Evolutionary conservation across 1,284 basidiomycete species (phyloP), one percentile per base, ranked within the genome.

Genomic region (Microbotryum lychnidis-dioicae): DNA sequence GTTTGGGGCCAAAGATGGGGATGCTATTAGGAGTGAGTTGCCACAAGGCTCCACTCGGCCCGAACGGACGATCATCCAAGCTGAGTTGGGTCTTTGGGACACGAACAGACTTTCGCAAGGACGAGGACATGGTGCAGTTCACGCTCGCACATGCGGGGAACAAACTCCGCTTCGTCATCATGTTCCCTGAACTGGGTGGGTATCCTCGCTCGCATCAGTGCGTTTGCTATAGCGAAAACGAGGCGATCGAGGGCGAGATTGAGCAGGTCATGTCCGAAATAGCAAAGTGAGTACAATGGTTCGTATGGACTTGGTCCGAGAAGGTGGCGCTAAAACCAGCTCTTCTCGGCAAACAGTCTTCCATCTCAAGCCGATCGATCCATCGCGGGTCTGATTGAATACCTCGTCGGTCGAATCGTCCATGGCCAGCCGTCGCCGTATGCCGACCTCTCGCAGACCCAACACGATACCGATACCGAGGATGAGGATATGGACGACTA

Each of bases 181-280:
- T 63, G 50, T 61, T 62, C 45, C 65, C 65, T 31, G 67, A 69
- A 47, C 46, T 67, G 21, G 52, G 50, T 14, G 65, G 65, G 10
- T 69, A 69, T 46, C 67, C 67, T 3, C 2, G 23, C 20, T 23
- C 46, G 10, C 63, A 67, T 53, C 58, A 64, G 21, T 56, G 56
- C 27, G 44, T 67, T 45, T 64, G 63, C 59, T 69, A 63, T 50
- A 27, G 58, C 25, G 65, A 58, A 42, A 58, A 60, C 53, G 67
- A 62, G 18, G 37, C 31, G 6, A 52, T 68, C 8, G 47, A 44
- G 1, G 37, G 33, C 1, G 54, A 58, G 27, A 54, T 62, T 21
- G 59, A 64, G 37, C 44, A 14, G 2, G 62, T 60, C 5, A 21
- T 68, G 44, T 37, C 14, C 5, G 67, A 68, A 49, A 54, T 66